Percentiles rank a stretch among this genome's conserved stretches.
Conservation (phyloP, 78 protist species). For the Mastigamoeba balamuthi region DNA sequence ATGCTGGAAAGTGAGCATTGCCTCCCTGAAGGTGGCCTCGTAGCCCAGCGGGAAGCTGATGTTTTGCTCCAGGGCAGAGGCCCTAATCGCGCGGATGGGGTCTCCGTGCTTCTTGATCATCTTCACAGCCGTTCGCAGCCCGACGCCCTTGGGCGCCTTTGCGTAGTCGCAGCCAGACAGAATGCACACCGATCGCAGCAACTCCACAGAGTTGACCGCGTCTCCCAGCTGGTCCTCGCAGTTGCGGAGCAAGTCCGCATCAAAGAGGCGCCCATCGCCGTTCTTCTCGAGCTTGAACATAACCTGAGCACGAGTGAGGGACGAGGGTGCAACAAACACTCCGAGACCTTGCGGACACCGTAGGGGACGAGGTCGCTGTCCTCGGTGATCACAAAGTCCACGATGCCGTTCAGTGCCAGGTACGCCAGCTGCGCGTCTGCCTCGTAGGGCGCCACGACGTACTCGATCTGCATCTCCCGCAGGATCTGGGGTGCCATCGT, state of each 20-base stretch:
- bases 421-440: conserved; percentile 98
- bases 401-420: conserved; percentile 35
- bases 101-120: conserved; percentile 17
- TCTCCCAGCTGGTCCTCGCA: conserved; percentile 12
- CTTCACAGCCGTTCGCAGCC: conserved; percentile 75
- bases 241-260: conserved; percentile 60
- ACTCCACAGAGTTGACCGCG: neutral
- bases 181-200: conserved; percentile 72
- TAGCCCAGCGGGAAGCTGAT: conserved; percentile 21
- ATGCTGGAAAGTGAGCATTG: conserved; percentile 62
- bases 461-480: conserved; percentile 20
- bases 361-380: conserved; percentile 93
- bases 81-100: conserved; percentile 10
- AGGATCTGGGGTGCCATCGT: too few species aligned
- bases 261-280: conserved; percentile 11
- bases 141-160: conserved; percentile 72
- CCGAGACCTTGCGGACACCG: conserved; percentile 42
- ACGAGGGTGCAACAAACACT: neutral
- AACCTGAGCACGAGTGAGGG: neutral
- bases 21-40: conserved; percentile 23
- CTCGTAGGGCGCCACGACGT: conserved; percentile 97
- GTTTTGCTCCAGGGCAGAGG: neutral
- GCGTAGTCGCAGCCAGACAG: conserved; percentile 95
- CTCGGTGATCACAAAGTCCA: conserved; percentile 81
- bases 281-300: neutral